Base-by-base conservation (phyloP, 169 alveolate species). In the Pseudocohnilembus persalinus region DNA sequence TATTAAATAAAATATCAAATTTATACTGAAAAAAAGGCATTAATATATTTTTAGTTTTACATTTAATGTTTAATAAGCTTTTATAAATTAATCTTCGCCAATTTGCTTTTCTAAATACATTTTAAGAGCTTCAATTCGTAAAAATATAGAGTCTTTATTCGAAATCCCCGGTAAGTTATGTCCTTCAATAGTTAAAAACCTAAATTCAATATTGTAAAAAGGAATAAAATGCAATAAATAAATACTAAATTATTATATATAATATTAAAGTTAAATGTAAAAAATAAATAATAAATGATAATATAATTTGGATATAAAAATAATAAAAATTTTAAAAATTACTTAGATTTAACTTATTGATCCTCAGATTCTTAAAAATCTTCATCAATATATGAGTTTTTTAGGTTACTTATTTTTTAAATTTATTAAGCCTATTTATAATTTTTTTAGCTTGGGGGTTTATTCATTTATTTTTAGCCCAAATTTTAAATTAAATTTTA, bases 101-200 rank as follows among this genome's bases (percentile, higher is more conserved):
- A 91, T 72, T 33, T 77, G 34, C 29, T 74, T 75, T 31, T 91
- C 95, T 35, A 91, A 81, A 83, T 86, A 84, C 0, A 88, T 87
- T 83, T 92, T 88, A 0, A 91, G 74, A 0, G 92, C 92, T 87
- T 91, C 95, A 29, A 91, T 88, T 75, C 95, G 76, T 75, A 84
- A 86, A 77, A 82, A 76, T 4, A 88, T 63, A 28, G 95, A 89
- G 31, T 91, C 95, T 35, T 88, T 81, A 24, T 87, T 79, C 16
- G 76, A 31, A 6, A 88, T 87, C 0, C 92, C 93, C 20, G 91
- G 91, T 6, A 88, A 77, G 29, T 83, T 63, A 29, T 74, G 25
- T 1, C 86, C 86, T n/a, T 81, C 79, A 0, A 65, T 25, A 6
- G 76, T 73, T 31, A 81, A 81, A 81, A 68, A 81, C 27, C 79